A percentile compares a stretch with the other conserved stretches of the same genome.
Evolutionary conservation across 1,284 basidiomycete genomes (phyloP).

Genomic region (Hymenochaete sp.): DNA sequence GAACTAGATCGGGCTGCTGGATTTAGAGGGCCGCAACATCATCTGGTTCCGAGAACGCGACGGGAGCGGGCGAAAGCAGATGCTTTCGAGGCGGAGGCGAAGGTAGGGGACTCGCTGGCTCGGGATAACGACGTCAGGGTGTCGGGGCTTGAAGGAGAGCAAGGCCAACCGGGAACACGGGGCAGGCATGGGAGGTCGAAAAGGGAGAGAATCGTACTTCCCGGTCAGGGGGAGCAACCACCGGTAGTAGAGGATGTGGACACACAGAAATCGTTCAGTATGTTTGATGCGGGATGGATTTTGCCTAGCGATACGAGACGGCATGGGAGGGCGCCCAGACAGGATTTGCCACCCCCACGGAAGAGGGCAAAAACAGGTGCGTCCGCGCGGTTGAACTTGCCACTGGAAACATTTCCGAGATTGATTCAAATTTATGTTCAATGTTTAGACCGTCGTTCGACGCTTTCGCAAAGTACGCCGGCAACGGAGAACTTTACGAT

Average conservation of each 20-base stretch:
- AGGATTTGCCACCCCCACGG: constrained; percentile 33
- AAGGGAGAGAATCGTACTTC: constrained; percentile 23
- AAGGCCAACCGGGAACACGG: constrained; percentile 14
- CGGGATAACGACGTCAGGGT: constrained; percentile 3
- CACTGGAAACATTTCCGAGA: neutral
- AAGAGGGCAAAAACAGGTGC: constrained; percentile 48
- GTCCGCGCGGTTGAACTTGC: constrained; percentile 14
- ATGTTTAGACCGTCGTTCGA: constrained; percentile 35
- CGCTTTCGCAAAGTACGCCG: constrained; percentile 41
- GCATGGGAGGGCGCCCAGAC: constrained; percentile 39
- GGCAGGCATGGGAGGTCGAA: constrained; percentile 12
- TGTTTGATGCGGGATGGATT: constrained; percentile 88
- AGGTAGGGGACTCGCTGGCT: constrained; percentile 19
- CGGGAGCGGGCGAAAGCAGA: constrained; percentile 32
- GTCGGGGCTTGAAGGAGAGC: constrained; percentile 8
- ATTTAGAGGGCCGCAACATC: constrained; percentile 33
- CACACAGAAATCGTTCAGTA: constrained; percentile 64
- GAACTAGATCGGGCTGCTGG: constrained; percentile 28
- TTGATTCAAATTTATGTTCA: constrained; percentile 8
- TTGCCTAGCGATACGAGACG: constrained; percentile 65
- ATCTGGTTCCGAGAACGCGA: constrained; percentile 34
- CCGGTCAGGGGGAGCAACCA: constrained; percentile 34
- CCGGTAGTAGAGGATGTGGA: constrained; percentile 61
- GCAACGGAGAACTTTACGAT: constrained; percentile 42
- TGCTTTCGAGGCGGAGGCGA: constrained; percentile 37